Base-by-base conservation (phyloP, 2,329 filamentous ascomycete species). In the Diaporthe vaccinii region DNA sequence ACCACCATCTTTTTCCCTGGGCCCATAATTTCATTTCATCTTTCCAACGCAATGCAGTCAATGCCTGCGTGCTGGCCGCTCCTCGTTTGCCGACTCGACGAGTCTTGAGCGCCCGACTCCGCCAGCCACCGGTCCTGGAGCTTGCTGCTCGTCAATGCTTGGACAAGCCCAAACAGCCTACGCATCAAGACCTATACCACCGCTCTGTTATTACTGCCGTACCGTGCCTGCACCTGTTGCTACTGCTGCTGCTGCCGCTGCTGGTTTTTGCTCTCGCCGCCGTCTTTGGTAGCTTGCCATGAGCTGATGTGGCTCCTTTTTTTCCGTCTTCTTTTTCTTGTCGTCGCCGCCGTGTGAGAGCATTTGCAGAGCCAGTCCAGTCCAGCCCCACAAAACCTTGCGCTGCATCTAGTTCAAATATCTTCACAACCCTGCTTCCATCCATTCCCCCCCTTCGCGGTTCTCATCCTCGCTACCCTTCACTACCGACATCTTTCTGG, bases 351-450 rank as follows among this genome's bases (percentile, higher is more conserved):
- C 70, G 41, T 8, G 36, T 65, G 71, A 55, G 65, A 69, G 65
- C 34, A n/a, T 57, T 73, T 55, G 58, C 71, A 65, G 28, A 55
- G 71, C 49, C 55, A 73, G 49, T 39, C 49, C 55, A 73, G 36
- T 39, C 58, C 46, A 72, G 70, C 70, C 71, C 71, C 71, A 73
- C 74, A 74, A 58, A 69, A 57, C 39, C 74, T 73, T 55, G 55
- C 68, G 57, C 70, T 67, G 68, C 46, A 55, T 76, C 73, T 74
- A 76, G 73, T 74, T 76, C 75, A 76, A 76, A 76, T 76, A 76
- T 75, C 75, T 71, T 72, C 74, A 74, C 67, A 76, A 76, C 75
- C 75, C 75, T 76, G 73, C 73, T 73, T 61, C 73, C 75, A 55
- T 74, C 69, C 69, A 59, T 73, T 73, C 57, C 59, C 25, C 69